A percentile compares a stretch with the other conserved stretches of the same genome.
Conservation (phyloP, 768 basidiomycete species). For the Gloeostereum incarnatum region DNA sequence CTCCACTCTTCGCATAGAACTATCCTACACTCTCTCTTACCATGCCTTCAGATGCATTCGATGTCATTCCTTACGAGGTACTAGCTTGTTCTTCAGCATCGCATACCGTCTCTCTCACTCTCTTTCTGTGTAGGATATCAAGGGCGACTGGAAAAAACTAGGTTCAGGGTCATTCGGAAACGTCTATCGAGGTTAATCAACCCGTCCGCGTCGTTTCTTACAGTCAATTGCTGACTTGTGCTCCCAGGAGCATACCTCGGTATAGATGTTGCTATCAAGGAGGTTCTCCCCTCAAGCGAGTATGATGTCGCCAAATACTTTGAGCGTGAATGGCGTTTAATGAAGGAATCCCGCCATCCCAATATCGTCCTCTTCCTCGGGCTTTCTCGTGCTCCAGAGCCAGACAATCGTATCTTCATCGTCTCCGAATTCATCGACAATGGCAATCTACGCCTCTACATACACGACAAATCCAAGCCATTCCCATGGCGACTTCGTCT, state of each 20-base stretch:
- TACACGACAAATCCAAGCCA: constrained; percentile 72
- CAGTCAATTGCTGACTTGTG: constrained; percentile 1
- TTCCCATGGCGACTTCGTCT: constrained; percentile 92
- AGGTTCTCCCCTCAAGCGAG: constrained; percentile 83
- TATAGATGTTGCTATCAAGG: constrained; percentile 93
- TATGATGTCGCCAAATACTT: constrained; percentile 98
- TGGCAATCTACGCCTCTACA: constrained; percentile 86
- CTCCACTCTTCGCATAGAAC: too few relatives aligned
- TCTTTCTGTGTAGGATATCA: constrained; percentile 55
- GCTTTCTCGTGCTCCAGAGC: constrained; percentile 67
- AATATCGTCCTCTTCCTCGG: constrained; percentile 94
- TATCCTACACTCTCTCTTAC: not conserved
- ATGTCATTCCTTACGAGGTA: constrained; percentile 83
- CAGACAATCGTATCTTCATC: constrained; percentile 85
- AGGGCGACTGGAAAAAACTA: constrained; percentile 80
- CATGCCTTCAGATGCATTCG: constrained; percentile 60
- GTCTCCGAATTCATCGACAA: constrained; percentile 92
- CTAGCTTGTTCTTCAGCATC: constrained; percentile 9
- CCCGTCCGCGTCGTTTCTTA: not conserved
- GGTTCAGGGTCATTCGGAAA: constrained; percentile 92
- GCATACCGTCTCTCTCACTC: not conserved
- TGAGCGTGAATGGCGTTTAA: constrained; percentile 95
- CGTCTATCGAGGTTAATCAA: constrained; percentile 73
- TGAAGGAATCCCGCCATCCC: constrained; percentile 92
- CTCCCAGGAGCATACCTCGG: constrained; percentile 77